Conservation (phyloP, 1,284 basidiomycete species). For the Moniliophthora roreri region DNA sequence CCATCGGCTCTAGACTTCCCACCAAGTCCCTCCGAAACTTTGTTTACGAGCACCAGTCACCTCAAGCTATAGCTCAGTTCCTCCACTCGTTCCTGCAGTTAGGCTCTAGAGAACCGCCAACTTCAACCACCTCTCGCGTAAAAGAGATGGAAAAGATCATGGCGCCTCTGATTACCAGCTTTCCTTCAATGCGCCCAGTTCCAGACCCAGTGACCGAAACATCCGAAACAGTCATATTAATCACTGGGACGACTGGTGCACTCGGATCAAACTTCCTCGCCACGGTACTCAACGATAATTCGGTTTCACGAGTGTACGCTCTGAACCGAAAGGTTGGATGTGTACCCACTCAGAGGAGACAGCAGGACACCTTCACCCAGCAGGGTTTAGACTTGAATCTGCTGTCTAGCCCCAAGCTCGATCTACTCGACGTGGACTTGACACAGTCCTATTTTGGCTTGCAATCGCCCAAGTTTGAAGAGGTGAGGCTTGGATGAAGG, state of each 20-base stretch:
- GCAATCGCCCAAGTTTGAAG: slow-evolving; percentile 26
- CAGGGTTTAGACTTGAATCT: slow-evolving; percentile 29
- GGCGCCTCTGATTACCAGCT: background rate
- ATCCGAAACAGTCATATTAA: slow-evolving; percentile 21
- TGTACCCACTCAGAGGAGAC: slow-evolving; percentile 20
- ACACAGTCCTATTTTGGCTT: slow-evolving; percentile 22
- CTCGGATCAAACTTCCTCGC: slow-evolving; percentile 30
- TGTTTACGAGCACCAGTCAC: slow-evolving; percentile 2
- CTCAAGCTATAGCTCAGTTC: slow-evolving; percentile 1
- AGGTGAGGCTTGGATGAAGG: background rate
- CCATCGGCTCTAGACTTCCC: background rate
- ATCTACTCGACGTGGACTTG: slow-evolving; percentile 27
- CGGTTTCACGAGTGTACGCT: slow-evolving; percentile 24
- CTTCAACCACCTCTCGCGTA: background rate
- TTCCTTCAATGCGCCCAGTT: background rate
- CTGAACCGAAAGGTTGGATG: slow-evolving; percentile 21
- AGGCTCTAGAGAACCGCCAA: background rate
- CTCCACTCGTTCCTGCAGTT: no score
- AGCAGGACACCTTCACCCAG: slow-evolving; percentile 27
- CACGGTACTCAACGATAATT: slow-evolving; percentile 18
- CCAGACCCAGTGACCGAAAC: background rate
- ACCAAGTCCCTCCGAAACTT: background rate
- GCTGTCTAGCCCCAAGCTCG: slow-evolving; percentile 28
- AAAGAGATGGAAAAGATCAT: background rate
- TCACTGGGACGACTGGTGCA: slow-evolving; percentile 35